These are phyloP conservation scores for Daedaleopsis nitida DNA, from an alignment of 768 basidiomycete genomes.

Conservation along the genomic window DNA sequence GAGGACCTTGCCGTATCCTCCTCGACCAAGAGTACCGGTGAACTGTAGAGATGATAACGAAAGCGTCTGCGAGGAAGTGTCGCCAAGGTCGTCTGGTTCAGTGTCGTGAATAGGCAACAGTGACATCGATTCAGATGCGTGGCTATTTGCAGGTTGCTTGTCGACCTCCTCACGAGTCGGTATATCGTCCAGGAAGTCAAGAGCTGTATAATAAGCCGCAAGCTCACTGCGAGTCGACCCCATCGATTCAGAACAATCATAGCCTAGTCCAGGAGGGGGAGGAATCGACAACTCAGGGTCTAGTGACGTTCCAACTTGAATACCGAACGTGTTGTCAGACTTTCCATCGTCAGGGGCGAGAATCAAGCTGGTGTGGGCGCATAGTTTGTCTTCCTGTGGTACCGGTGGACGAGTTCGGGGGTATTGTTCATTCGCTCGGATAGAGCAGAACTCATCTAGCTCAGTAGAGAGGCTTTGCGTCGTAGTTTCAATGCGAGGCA, in stretches of 20 bases:
- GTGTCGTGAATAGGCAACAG: neutral
- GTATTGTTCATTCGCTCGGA: neutral
- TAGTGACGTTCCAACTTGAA: neutral
- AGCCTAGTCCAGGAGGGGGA: neutral
- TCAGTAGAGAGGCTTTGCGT: neutral
- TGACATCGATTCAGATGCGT: neutral
- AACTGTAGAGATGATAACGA: slow-evolving; percentile 4
- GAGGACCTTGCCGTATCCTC: slow-evolving; percentile 21
- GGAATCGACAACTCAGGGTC: neutral
- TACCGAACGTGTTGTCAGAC: neutral
- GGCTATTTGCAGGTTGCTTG: neutral
- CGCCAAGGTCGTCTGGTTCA: neutral
- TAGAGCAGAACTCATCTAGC: neutral
- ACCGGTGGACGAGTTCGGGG: neutral
- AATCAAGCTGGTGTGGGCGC: too few species aligned
- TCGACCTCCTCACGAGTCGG: neutral
- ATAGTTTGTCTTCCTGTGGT: neutral
- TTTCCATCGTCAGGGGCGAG: neutral
- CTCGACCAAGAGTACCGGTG: slow-evolving; percentile 16
- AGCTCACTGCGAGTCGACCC: neutral
- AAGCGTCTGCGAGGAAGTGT: neutral
- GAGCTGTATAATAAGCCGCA: neutral
- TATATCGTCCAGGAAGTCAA: neutral
- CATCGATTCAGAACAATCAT: neutral
- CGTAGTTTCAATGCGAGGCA: neutral